phyloP scores from a whole-genome alignment of 2,329 filamentous ascomycete genomes.

The Hypomyces perniciosus region DNA sequence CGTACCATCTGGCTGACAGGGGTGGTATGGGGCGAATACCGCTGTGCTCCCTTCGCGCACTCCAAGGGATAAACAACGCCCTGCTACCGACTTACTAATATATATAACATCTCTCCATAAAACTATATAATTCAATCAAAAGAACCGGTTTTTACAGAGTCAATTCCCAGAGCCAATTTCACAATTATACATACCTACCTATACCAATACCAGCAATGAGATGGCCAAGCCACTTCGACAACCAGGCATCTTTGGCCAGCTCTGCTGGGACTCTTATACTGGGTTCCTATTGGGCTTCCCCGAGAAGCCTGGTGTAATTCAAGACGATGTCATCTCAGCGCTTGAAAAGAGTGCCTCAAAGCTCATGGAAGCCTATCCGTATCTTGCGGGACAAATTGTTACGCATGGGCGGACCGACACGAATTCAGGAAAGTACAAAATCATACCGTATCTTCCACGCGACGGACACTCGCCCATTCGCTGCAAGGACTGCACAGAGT shows the following conservation, averaged over 20 bases:
- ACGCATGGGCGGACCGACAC: background rate
- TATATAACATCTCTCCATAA: no score
- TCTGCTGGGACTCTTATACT: constrained; percentile 8
- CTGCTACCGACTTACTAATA: no score
- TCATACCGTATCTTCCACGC: constrained; percentile 1
- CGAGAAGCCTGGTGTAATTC: background rate
- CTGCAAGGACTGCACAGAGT: constrained; percentile 1
- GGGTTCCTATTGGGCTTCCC: constrained; percentile 1
- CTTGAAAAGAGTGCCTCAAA: background rate
- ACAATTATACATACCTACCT: no score
- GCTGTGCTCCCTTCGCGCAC: no score
- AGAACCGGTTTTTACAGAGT: no score
- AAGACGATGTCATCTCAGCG: background rate
- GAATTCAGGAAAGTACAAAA: constrained; percentile 6
- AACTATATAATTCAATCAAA: no score
- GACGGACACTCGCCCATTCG: constrained; percentile 1
- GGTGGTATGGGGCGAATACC: no score
- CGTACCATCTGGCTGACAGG: no score
- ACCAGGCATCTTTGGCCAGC: constrained; percentile 7
- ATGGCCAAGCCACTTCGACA: background rate
- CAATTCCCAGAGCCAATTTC: no score
- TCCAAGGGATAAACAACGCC: no score
- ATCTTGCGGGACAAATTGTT: constrained; percentile 3
- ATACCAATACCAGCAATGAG: no score
- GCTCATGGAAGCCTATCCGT: constrained; percentile 3